These are phyloP conservation scores for Xerocomus nothofagi DNA, from an alignment of 1,284 basidiomycete species.

Conservation along the genomic window DNA sequence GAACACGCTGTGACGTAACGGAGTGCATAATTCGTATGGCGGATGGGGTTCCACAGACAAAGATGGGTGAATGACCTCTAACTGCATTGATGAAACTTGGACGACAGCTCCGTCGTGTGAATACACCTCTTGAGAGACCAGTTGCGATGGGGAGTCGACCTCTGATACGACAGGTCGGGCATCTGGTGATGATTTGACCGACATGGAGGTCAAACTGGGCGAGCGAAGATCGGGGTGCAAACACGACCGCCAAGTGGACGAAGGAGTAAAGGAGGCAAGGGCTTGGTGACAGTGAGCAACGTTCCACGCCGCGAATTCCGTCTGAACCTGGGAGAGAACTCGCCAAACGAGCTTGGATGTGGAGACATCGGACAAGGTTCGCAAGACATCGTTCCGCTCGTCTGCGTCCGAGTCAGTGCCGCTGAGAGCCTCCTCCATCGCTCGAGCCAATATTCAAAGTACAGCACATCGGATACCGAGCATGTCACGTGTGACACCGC, in stretches of 20 bases:
- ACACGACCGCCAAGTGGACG: conserved; percentile 22
- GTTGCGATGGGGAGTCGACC: background rate
- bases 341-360: conserved; percentile 16
- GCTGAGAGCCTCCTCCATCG: conserved; percentile 11
- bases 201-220: conserved; percentile 1
- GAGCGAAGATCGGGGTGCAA: conserved; percentile 17
- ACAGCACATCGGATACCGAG: background rate
- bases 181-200: background rate
- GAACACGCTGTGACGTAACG: conserved; percentile 44
- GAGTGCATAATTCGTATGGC: conserved; percentile 53
- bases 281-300: conserved; percentile 16
- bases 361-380: conserved; percentile 1
- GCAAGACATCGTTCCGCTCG: conserved; percentile 13
- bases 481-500: conserved; percentile 18
- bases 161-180: background rate
- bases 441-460: background rate
- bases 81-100: conserved; percentile 11
- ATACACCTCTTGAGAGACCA: conserved; percentile 17
- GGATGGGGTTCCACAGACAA: conserved; percentile 34
- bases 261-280: conserved; percentile 17
- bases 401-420: conserved; percentile 5
- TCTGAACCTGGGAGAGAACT: conserved; percentile 21
- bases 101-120: conserved; percentile 13
- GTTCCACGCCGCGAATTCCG: conserved; percentile 26
- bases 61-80: conserved; percentile 16